A percentile compares a stretch with the other conserved stretches of the same genome.
These are phyloP conservation scores for Pseudomicrostroma phylloplanum DNA, from an alignment of 1,284 basidiomycete genomes.

Conservation along the genomic window DNA sequence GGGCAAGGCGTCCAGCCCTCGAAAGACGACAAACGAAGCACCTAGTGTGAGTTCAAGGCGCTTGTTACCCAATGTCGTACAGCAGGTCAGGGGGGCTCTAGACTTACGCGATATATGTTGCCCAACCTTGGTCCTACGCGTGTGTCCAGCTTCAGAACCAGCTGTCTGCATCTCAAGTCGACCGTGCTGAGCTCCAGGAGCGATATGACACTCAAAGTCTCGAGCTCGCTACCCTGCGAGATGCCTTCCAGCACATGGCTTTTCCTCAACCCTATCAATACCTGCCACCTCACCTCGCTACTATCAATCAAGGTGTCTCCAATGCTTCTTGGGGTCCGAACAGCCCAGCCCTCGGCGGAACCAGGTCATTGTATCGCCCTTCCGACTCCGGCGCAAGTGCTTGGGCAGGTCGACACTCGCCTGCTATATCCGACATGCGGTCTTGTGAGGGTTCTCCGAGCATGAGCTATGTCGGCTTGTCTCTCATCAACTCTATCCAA, in stretches of 20 bases:
- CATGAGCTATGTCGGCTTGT: neutral
- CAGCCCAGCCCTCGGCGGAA: too few species aligned
- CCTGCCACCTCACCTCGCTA: neutral
- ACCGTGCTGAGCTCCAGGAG: neutral
- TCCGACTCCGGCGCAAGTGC: neutral
- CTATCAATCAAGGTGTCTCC: neutral
- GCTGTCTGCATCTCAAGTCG: neutral
- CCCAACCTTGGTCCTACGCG: neutral
- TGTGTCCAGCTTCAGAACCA: neutral
- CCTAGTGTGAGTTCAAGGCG: too few species aligned
- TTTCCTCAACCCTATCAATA: neutral
- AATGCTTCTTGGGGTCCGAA: neutral
- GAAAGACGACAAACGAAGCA: too few species aligned
- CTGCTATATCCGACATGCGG: neutral
- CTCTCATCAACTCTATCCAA: conserved; percentile 3
- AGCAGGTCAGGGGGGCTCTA: neutral
- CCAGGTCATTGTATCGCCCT: too few species aligned
- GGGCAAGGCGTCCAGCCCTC: too few species aligned
- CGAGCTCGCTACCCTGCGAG: neutral
- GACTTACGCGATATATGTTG: neutral
- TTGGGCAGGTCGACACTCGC: neutral
- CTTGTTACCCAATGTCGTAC: neutral
- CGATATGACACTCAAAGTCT: neutral
- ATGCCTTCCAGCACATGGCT: neutral
- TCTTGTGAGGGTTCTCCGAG: neutral